Conservation (phyloP, 257 asterid species). For the Solanum pimpinellifolium region DNA sequence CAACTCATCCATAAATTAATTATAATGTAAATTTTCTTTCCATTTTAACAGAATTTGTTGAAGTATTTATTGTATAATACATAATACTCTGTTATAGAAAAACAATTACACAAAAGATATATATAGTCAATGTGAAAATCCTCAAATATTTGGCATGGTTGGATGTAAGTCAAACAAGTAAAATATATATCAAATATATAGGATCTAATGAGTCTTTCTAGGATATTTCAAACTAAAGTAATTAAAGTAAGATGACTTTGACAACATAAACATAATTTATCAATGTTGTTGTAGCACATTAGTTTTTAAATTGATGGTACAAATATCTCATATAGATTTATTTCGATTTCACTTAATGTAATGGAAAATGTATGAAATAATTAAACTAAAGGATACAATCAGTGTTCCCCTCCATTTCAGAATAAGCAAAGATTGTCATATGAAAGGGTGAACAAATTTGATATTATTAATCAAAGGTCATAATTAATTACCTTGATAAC, state of each 20-base stretch:
- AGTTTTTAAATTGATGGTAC: neutral
- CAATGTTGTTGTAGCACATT: neutral
- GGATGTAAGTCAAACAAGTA: neutral
- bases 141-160: neutral
- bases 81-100: neutral
- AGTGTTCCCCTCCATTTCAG: neutral
- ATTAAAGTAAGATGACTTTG: neutral
- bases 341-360: neutral
- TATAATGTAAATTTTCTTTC: neutral
- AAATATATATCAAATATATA: neutral
- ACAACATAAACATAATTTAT: neutral
- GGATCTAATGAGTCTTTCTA: neutral
- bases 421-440: neutral
- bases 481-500: neutral
- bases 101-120: neutral
- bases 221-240: neutral
- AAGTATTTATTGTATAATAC: neutral
- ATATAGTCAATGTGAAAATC: neutral
- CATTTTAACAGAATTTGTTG: neutral
- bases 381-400: neutral
- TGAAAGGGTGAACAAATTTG: neutral
- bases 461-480: neutral
- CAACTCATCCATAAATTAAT: neutral
- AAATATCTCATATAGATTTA: neutral
- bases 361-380: neutral